Conservation (phyloP, 257 asterid genomes). For the Capsicum baccatum region DNA sequence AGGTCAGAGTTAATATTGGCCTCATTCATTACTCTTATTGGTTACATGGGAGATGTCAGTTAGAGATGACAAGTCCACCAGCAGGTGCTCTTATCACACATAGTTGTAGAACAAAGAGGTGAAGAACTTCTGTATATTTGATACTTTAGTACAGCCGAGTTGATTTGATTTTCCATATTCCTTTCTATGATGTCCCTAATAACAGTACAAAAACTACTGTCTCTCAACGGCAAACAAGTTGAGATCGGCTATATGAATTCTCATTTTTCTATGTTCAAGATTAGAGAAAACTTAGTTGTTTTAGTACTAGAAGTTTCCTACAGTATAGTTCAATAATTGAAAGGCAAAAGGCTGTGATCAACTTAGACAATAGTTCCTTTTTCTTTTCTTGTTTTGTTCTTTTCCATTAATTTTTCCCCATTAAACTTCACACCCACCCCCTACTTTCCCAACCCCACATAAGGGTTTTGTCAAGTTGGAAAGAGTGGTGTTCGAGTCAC, state of each 20-base stretch:
- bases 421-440: not conserved
- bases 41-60: slow-evolving; percentile 67
- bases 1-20: slow-evolving; percentile 63
- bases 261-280: not conserved
- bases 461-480: not conserved
- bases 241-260: not conserved
- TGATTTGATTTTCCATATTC: slow-evolving; percentile 22
- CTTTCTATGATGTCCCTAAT: not conserved
- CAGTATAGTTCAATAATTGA: slow-evolving; percentile 12
- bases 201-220: not conserved
- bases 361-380: not conserved
- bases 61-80: slow-evolving; percentile 91
- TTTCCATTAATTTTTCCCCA: not conserved
- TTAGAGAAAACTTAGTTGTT: not conserved
- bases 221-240: not conserved
- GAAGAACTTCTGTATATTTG: slow-evolving; percentile 25
- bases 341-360: not conserved
- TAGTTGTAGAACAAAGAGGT: slow-evolving; percentile 76
- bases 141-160: slow-evolving; percentile 8
- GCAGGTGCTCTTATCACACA: slow-evolving; percentile 59
- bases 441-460: not conserved
- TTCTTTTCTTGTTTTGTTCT: not conserved
- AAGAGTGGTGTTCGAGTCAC: not conserved
- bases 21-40: slow-evolving; percentile 66
- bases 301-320: slow-evolving; percentile 3